phyloP scores from a whole-genome alignment of 306 rosid species.

The Herpetospermum pedunculosum region DNA sequence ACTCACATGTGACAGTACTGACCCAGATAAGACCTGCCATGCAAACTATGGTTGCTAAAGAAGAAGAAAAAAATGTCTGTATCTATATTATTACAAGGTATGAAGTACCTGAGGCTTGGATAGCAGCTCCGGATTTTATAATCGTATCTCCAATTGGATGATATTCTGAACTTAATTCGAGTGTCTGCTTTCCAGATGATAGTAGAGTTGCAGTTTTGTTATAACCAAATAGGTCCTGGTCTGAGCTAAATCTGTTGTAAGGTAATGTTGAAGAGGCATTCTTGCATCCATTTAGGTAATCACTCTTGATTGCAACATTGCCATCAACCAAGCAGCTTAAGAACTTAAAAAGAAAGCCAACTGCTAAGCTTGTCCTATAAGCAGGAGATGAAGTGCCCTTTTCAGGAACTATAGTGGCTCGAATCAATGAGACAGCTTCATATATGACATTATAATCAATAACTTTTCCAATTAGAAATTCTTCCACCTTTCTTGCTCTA shows the following conservation, averaged over 20 bases:
- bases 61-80: neutral
- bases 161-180: conserved; percentile 35
- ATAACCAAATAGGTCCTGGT: conserved; percentile 8
- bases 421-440: conserved; percentile 46
- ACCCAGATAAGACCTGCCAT: neutral
- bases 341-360: conserved; percentile 65
- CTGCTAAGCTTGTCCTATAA: conserved; percentile 69
- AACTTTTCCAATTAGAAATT: conserved; percentile 46
- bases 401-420: conserved; percentile 38
- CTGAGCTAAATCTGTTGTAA: conserved; percentile 18
- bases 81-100: neutral
- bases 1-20: neutral
- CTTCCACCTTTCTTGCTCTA: conserved; percentile 65
- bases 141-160: conserved; percentile 63
- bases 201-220: conserved; percentile 25
- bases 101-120: conserved; percentile 82
- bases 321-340: conserved; percentile 38
- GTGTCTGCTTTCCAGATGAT: conserved; percentile 54
- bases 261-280: neutral
- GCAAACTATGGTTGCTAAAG: neutral
- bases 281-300: conserved; percentile 12
- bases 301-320: conserved; percentile 13
- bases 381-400: conserved; percentile 38
- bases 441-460: conserved; percentile 34
- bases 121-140: conserved; percentile 56